These are phyloP conservation scores for Fusarium dlaminii DNA, from an alignment of 2,329 filamentous ascomycete species.

Conservation along the genomic window DNA sequence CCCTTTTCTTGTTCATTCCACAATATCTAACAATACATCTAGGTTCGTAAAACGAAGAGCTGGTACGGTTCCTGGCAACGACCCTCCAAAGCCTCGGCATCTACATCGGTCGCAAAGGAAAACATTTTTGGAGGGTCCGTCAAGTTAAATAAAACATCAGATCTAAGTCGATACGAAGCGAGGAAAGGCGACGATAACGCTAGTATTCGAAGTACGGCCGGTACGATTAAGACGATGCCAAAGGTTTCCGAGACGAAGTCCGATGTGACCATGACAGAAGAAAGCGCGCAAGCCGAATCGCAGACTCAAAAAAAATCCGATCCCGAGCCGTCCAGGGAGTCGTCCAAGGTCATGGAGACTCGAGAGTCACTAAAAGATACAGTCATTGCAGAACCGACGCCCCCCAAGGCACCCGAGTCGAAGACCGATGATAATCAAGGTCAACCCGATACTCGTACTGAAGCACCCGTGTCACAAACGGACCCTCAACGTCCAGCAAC, in stretches of 20 bases:
- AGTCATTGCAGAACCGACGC: background rate
- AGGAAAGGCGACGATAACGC: conserved; percentile 50
- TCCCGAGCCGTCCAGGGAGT: background rate
- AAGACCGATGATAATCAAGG: background rate
- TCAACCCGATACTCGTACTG: background rate
- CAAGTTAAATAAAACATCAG: conserved; percentile 55
- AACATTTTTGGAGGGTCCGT: conserved; percentile 67
- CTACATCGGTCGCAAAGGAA: conserved; percentile 68
- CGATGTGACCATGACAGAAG: conserved; percentile 25
- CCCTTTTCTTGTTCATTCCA: background rate
- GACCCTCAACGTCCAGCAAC: conserved; percentile 35
- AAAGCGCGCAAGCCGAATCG: conserved; percentile 18
- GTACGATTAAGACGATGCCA: conserved; percentile 33
- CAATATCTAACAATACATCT: conserved; percentile 10
- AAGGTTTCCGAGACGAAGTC: conserved; percentile 41
- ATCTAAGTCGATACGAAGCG: conserved; percentile 62
- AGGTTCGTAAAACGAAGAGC: conserved; percentile 64
- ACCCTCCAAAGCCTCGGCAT: conserved; percentile 64
- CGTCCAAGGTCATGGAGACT: background rate
- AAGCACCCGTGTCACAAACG: background rate
- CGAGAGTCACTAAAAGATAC: conserved; percentile 1
- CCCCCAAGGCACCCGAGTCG: conserved; percentile 4
- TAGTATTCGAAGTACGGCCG: conserved; percentile 44
- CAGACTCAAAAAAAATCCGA: conserved; percentile 6
- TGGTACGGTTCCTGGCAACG: conserved; percentile 73